Evolutionary conservation across 1,284 basidiomycete species (phyloP), one percentile per base, ranked within the genome.

Genomic region (Malassezia slooffiae): DNA sequence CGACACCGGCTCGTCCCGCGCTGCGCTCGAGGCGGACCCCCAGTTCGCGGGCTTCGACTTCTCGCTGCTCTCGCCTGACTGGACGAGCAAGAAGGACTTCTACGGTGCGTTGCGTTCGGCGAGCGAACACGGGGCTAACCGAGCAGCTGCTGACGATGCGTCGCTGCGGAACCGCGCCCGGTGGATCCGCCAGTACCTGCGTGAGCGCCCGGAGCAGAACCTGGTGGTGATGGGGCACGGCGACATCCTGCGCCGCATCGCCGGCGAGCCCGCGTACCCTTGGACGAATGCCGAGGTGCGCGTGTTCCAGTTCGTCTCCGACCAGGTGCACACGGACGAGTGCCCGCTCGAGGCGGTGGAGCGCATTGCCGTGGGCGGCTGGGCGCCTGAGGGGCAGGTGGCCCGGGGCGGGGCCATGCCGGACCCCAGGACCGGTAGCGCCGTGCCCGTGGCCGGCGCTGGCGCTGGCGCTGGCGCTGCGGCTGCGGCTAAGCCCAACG

Each of bases 361-460:
- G 19, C 22, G 56, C 31, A 32, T 62, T 5, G 59, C 57, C 11
- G 57, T 53, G 9, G 62, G 55, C 4, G 65, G 63, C 22, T 39
- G 35, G 20, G 24, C 22, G 9, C 31, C 36, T 16, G 16, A 15
- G 29, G 22, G n/a, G 30, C 20, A 38, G 15, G 26, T n/a, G 11
- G 16, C 23, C 3, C 19, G 35, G 16, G 38, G 34, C 13, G 23
- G 15, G 38, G 16, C 28, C 8, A 21, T 24, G 23, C 23, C 19
- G 23, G 15, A 12, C 10, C 5, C 21, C 3, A 16, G 40, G 19
- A 39, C 43, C 22, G 21, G 50, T 19, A 28, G 41, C 10, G 48
- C 43, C 30, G 40, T 50, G 15, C 16, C 44, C 19, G 34, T 44
- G 24, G 33, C 47, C 12, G 77, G 95, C 35, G 83, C 95, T 1